Conservation (phyloP, 2,329 filamentous ascomycete species). For the Alternaria arbusti region DNA sequence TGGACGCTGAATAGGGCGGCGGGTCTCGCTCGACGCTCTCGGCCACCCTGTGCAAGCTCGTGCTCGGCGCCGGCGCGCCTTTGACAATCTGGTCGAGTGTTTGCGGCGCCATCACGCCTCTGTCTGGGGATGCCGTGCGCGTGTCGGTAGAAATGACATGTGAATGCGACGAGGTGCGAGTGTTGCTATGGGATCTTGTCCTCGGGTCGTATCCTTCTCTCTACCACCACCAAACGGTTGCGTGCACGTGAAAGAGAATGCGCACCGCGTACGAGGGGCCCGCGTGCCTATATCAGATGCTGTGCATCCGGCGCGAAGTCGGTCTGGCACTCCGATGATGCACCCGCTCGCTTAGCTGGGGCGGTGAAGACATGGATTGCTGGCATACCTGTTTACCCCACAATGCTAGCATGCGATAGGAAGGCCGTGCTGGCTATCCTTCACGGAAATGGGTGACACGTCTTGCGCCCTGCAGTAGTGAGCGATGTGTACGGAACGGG, state of each 20-base stretch:
- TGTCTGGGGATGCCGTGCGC: not conserved
- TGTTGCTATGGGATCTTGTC: not conserved
- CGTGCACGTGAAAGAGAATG: not conserved
- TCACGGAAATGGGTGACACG: conserved; percentile 5
- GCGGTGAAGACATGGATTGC: conserved; percentile 26
- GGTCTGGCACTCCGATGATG: conserved; percentile 3
- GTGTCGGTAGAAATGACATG: conserved; percentile 5
- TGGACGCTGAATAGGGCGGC: conserved; percentile 24
- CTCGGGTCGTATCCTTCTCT: not conserved
- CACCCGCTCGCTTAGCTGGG: conserved; percentile 20
- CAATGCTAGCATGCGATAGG: conserved; percentile 11
- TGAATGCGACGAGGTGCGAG: not conserved
- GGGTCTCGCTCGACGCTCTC: conserved; percentile 10
- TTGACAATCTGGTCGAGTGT: conserved; percentile 89
- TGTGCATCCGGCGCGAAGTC: conserved; percentile 1
- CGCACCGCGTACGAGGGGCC: not conserved
- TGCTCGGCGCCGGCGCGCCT: conserved; percentile 74
- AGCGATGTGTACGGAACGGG: conserved; percentile 4
- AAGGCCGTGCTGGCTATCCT: not conserved
- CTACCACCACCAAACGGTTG: not conserved
- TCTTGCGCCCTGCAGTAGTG: conserved; percentile 11
- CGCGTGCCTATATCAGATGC: conserved; percentile 2
- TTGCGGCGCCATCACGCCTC: conserved; percentile 21
- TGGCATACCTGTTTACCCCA: conserved; percentile 14
- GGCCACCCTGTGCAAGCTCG: conserved; percentile 35